phyloP scores from a whole-genome alignment of 192 early-diverging fungal genomes.

The Coemansia guatemalensis region DNA sequence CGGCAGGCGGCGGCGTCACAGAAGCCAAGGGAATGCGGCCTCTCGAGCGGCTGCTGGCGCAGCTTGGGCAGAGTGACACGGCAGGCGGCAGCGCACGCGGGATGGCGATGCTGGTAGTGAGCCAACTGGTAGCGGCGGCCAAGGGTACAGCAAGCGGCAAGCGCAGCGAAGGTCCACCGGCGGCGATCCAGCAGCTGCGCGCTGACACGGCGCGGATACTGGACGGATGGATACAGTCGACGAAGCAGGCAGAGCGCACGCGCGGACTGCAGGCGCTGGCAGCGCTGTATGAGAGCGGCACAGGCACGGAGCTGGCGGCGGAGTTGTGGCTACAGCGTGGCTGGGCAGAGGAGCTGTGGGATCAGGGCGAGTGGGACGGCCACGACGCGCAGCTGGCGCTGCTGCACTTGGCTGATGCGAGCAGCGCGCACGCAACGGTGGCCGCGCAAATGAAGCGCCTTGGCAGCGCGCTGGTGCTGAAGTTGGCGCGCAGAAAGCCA shows the following conservation, averaged over 20 bases:
- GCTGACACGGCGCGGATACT: neutral
- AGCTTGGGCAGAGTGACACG: slow-evolving; percentile 16
- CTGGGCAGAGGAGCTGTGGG: slow-evolving; percentile 73
- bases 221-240: slow-evolving; percentile 40
- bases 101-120: slow-evolving; percentile 28
- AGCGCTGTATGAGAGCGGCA: slow-evolving; percentile 67
- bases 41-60: slow-evolving; percentile 20
- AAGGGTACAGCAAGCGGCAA: slow-evolving; percentile 3
- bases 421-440: slow-evolving; percentile 57
- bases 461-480: slow-evolving; percentile 59
- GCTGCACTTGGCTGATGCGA: slow-evolving; percentile 30
- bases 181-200: slow-evolving; percentile 14
- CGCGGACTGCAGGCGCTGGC: slow-evolving; percentile 54
- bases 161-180: neutral
- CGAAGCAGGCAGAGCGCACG: slow-evolving; percentile 26
- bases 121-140: slow-evolving; percentile 28
- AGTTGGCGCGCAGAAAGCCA: slow-evolving; percentile 56
- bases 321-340: slow-evolving; percentile 62
- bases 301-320: slow-evolving; percentile 53
- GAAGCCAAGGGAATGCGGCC: neutral
- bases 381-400: slow-evolving; percentile 66
- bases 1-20: neutral
- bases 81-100: neutral
- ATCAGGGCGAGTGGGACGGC: slow-evolving; percentile 75
- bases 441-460: slow-evolving; percentile 64